A percentile compares a stretch with the other conserved stretches of the same genome.
These are phyloP conservation scores for Cruciata laevipes DNA, from an alignment of 257 asterid genomes.

Conservation along the genomic window DNA sequence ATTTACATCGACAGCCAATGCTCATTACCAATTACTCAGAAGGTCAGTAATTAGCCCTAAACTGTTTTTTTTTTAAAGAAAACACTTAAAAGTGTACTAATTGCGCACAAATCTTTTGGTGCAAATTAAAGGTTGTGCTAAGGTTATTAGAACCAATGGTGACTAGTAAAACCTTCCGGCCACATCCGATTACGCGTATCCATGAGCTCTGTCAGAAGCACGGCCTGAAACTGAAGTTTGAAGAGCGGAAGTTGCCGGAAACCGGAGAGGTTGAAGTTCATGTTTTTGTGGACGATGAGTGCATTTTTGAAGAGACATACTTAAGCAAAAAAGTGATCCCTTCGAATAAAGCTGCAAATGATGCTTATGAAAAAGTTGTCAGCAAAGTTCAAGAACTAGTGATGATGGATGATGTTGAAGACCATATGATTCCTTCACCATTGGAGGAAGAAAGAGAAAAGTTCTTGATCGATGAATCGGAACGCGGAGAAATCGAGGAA, in stretches of 20 bases:
- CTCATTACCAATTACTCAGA: not conserved
- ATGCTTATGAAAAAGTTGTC: not conserved
- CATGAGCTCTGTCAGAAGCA: not conserved
- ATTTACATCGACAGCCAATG: not conserved
- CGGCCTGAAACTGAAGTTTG: not conserved
- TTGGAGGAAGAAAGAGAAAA: not conserved
- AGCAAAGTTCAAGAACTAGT: not conserved
- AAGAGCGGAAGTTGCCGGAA: not conserved
- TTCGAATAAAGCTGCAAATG: not conserved
- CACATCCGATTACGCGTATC: not conserved
- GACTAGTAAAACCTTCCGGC: not conserved
- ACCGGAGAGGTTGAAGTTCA: not conserved
- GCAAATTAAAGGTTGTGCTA: not conserved
- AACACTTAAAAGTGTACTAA: too few species aligned
- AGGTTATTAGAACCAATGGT: conserved; percentile 1
- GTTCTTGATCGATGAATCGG: too few species aligned
- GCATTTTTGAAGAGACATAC: not conserved
- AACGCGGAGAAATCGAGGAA: conserved; percentile 14
- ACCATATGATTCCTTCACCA: not conserved
- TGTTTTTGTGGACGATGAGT: not conserved
- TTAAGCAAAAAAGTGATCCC: not conserved
- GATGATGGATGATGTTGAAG: too few species aligned
- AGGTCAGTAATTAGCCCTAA: not conserved
- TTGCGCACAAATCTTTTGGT: too few species aligned
- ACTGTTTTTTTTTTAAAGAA: too few species aligned